Evolutionary conservation across 257 asterid genomes (phyloP).

Genomic region (Fraxinus cuspidata): DNA sequence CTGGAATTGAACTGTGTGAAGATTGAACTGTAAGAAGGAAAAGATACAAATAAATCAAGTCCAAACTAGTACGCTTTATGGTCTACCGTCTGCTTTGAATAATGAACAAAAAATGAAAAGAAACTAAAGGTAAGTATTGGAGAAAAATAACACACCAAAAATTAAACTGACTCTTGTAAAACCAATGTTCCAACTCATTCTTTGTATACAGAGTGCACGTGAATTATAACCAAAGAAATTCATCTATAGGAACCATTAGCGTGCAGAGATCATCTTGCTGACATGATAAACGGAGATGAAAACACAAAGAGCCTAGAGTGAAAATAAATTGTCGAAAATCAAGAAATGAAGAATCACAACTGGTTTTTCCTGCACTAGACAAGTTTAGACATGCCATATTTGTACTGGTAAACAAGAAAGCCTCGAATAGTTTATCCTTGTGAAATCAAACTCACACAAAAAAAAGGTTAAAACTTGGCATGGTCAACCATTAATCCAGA

Average conservation of each 20-base stretch:
- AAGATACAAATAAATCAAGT: too few relatives aligned
- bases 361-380: too few relatives aligned
- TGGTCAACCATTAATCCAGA: not conserved
- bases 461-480: not conserved
- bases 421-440: too few relatives aligned
- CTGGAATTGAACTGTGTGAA: constrained; percentile 32
- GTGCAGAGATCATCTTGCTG: too few relatives aligned
- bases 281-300: too few relatives aligned
- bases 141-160: constrained; percentile 9
- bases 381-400: too few relatives aligned
- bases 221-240: not conserved
- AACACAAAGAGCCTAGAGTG: too few relatives aligned
- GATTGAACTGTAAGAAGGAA: constrained; percentile 26
- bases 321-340: too few relatives aligned
- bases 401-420: too few relatives aligned
- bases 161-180: constrained; percentile 9
- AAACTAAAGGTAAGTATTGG: constrained; percentile 2
- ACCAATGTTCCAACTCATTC: not conserved
- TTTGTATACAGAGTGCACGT: constrained; percentile 3
- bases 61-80: too few relatives aligned
- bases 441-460: too few relatives aligned
- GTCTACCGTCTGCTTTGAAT: not conserved
- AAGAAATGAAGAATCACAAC: too few relatives aligned
- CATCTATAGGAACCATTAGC: not conserved
- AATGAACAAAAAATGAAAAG: not conserved